Base-by-base conservation (phyloP, 2,329 filamentous ascomycete species). In the Tolypocladium nubicola region DNA sequence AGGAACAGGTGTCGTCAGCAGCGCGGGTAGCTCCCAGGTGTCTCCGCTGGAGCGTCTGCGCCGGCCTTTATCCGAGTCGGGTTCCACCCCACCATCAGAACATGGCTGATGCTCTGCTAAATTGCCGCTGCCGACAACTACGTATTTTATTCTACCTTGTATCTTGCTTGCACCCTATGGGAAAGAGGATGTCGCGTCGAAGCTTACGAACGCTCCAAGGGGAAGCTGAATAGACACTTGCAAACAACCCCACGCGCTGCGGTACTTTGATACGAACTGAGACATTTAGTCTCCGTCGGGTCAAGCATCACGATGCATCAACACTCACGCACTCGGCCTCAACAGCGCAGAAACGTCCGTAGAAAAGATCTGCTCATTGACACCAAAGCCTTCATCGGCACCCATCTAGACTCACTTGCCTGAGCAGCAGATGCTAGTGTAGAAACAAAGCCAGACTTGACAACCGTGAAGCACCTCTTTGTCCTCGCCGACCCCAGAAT, bases 351-450 rank as follows among this genome's bases (percentile, higher is more conserved):
- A 30, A n/a, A 40, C n/a, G 7, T 55, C 30, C 38, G 53, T 35
- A 21, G 47, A 52, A 43, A 55, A 55, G 33, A 33, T 19, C 37
- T 45, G 41, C 53, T 40, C n/a, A 50, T 57, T 43, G 40, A 61
- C 57, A 53, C 55, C 39, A 33, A 47, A 56, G 57, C 58, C 52
- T 63, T 65, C 62, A 62, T 70, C 62, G 68, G 65, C 68, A 70
- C 67, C 47, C 66, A 69, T 70, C 65, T 68, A 69, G 63, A 69
- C 68, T 68, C 66, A 65, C 71, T 69, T 71, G 69, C 68, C 67
- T 69, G 65, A 68, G 65, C 66, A 67, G 67, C 65, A 67, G 65
- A 70, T 73, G 69, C 73, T 73, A 72, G 65, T 68, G 65, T 69
- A 72, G 70, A 72, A 73, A 71, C 68, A 72, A 70, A 63, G 62